A percentile compares a stretch with the other conserved stretches of the same genome.
Conservation (phyloP, 2,329 filamentous ascomycete species). For the Clonostachys rhizophaga region DNA sequence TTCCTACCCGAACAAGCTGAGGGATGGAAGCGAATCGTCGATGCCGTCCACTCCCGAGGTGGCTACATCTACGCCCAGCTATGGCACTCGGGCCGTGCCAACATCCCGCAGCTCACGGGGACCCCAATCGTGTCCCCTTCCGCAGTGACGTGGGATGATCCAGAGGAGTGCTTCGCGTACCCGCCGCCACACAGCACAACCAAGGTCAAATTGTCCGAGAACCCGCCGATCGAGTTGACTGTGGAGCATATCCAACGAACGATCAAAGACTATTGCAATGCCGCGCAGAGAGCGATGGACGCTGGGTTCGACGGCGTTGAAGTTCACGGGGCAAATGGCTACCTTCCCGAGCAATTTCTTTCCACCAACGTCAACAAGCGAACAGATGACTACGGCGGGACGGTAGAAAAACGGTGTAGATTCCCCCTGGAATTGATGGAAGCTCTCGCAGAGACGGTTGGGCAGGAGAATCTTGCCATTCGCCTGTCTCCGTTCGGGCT, state of each 20-base stretch:
- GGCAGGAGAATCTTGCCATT: slow-evolving; percentile 37
- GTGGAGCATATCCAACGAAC: slow-evolving; percentile 32
- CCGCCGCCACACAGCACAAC: slow-evolving; percentile 22
- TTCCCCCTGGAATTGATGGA: slow-evolving; percentile 53
- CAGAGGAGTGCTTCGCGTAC: slow-evolving; percentile 31
- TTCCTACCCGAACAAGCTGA: slow-evolving; percentile 47
- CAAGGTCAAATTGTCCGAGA: slow-evolving; percentile 29
- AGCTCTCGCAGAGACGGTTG: slow-evolving; percentile 32
- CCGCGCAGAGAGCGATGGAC: slow-evolving; percentile 39
- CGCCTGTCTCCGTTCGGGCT: slow-evolving; percentile 42
- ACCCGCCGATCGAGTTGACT: slow-evolving; percentile 22
- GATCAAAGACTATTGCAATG: slow-evolving; percentile 17
- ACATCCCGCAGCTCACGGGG: slow-evolving; percentile 28
- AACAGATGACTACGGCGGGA: slow-evolving; percentile 26
- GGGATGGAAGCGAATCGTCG: slow-evolving; percentile 54
- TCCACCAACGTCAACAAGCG: slow-evolving; percentile 26
- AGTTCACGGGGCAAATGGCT: slow-evolving; percentile 32
- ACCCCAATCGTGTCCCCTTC: slow-evolving; percentile 27
- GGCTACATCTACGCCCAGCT: slow-evolving; percentile 59
- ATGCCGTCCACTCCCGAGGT: slow-evolving; percentile 57
- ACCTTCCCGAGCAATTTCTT: slow-evolving; percentile 32
- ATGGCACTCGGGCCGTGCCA: slow-evolving; percentile 36
- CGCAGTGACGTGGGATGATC: slow-evolving; percentile 38
- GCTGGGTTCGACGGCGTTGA: slow-evolving; percentile 44
- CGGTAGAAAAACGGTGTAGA: slow-evolving; percentile 25